Evolutionary conservation across 2,329 filamentous ascomycete genomes (phyloP).

Genomic region (Phyllosticta citribraziliensis): DNA sequence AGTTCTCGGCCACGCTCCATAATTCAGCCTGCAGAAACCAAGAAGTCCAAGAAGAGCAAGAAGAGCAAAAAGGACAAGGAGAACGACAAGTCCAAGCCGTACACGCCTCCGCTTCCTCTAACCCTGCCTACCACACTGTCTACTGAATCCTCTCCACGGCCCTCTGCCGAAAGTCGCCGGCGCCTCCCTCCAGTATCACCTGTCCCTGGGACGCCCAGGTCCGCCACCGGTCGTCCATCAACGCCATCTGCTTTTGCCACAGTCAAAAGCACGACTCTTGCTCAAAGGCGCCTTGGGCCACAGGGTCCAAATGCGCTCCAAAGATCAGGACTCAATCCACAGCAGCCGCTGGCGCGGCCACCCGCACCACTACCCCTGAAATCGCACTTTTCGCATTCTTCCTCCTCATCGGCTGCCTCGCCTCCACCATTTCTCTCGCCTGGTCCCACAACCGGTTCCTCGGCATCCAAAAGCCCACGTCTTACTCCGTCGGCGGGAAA

Average conservation of each 20-base stretch:
- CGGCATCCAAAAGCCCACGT: neutral
- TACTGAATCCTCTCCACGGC: neutral
- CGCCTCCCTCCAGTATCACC: neutral
- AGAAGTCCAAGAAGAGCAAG: neutral
- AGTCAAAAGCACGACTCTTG: neutral
- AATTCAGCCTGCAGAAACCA: neutral
- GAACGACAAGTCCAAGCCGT: neutral
- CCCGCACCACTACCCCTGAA: constrained; percentile 17
- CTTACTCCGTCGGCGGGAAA: constrained; percentile 4
- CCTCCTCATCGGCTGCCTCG: neutral
- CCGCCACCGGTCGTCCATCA: neutral
- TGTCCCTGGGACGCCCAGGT: neutral
- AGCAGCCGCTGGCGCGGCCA: constrained; percentile 13
- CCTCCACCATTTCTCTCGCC: neutral
- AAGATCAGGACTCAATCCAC: neutral
- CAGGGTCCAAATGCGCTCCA: neutral
- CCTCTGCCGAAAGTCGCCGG: neutral
- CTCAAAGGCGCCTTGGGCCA: neutral
- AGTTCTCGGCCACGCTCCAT: neutral
- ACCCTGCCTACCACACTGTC: neutral
- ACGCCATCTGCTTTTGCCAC: neutral
- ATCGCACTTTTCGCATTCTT: neutral
- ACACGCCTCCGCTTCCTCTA: neutral
- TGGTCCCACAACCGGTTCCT: neutral
- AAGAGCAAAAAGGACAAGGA: neutral